These are phyloP conservation scores for Triticum turgidum DNA, from an alignment of 176 grass and related monocot genomes.

Conservation along the genomic window DNA sequence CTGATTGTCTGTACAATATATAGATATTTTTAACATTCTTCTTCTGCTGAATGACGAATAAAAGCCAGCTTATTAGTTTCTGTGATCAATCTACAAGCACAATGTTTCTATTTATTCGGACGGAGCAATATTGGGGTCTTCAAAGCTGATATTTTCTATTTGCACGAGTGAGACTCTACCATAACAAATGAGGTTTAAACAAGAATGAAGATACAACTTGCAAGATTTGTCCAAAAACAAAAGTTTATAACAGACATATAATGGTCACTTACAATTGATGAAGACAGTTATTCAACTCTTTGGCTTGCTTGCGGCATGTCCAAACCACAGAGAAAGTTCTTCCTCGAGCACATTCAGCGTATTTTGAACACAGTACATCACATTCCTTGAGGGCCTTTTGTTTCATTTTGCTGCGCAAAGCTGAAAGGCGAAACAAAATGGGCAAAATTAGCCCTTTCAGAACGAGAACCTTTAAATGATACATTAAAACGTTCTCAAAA, in stretches of 20 bases:
- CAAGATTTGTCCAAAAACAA: slow-evolving; percentile 15
- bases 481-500: not conserved
- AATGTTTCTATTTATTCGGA: not conserved
- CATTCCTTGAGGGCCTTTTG: slow-evolving; percentile 88
- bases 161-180: slow-evolving; percentile 3
- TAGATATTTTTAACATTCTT: not conserved
- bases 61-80: not conserved
- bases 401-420: slow-evolving; percentile 99
- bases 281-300: slow-evolving; percentile 94
- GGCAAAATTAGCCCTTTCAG: not conserved
- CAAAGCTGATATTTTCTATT: not conserved
- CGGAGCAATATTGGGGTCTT: not conserved
- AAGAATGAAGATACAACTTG: not conserved
- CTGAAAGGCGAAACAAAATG: slow-evolving; percentile 32
- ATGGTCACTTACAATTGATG: slow-evolving; percentile 76
- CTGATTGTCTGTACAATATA: not conserved
- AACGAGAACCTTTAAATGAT: not conserved
- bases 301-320: slow-evolving; percentile 80
- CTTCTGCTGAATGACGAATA: not conserved
- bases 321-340: slow-evolving; percentile 94
- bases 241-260: slow-evolving; percentile 2
- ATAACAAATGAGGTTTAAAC: not conserved
- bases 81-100: not conserved
- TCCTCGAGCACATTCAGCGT: slow-evolving; percentile 89
- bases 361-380: slow-evolving; percentile 73